Percentiles rank a stretch among this genome's conserved stretches.
Evolutionary conservation across 2,329 filamentous ascomycete species (phyloP).

Genomic region (Pyricularia grisea): DNA sequence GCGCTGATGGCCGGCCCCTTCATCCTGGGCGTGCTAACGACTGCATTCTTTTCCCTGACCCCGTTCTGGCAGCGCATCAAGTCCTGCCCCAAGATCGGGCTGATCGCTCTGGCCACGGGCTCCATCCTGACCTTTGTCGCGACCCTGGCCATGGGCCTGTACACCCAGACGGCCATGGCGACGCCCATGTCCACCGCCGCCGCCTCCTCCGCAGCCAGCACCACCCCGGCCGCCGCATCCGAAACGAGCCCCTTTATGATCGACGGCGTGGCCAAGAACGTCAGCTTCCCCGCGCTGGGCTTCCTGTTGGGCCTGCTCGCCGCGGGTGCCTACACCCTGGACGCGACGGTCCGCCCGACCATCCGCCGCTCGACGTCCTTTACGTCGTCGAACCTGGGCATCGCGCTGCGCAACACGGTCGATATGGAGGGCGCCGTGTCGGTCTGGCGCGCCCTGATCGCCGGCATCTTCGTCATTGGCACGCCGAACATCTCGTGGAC

Average conservation of each 20-base stretch:
- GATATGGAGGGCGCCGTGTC: slow-evolving; percentile 37
- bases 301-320: slow-evolving; percentile 38
- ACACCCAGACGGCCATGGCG: slow-evolving; percentile 25
- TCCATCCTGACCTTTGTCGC: slow-evolving; percentile 29
- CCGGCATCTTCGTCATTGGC: slow-evolving; percentile 33
- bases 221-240: slow-evolving; percentile 20
- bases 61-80: slow-evolving; percentile 17
- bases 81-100: slow-evolving; percentile 23
- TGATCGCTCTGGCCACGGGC: slow-evolving; percentile 25
- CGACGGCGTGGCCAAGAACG: slow-evolving; percentile 15
- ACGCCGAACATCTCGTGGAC: slow-evolving; percentile 26
- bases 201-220: slow-evolving; percentile 12
- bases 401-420: slow-evolving; percentile 33
- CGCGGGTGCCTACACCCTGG: slow-evolving; percentile 28
- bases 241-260: slow-evolving; percentile 17
- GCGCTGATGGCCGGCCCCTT: slow-evolving; percentile 34
- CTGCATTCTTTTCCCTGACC: slow-evolving; percentile 21
- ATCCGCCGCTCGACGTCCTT: slow-evolving; percentile 38
- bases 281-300: slow-evolving; percentile 30
- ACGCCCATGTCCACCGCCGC: slow-evolving; percentile 8
- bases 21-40: slow-evolving; percentile 25
- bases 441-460: slow-evolving; percentile 28
- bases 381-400: slow-evolving; percentile 35
- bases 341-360: slow-evolving; percentile 29
- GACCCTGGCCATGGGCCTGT: slow-evolving; percentile 35